Evolutionary conservation across 2,329 filamentous ascomycete genomes (phyloP), one percentile per base, ranked within the genome.

Genomic region (Colletotrichum tanaceti): DNA sequence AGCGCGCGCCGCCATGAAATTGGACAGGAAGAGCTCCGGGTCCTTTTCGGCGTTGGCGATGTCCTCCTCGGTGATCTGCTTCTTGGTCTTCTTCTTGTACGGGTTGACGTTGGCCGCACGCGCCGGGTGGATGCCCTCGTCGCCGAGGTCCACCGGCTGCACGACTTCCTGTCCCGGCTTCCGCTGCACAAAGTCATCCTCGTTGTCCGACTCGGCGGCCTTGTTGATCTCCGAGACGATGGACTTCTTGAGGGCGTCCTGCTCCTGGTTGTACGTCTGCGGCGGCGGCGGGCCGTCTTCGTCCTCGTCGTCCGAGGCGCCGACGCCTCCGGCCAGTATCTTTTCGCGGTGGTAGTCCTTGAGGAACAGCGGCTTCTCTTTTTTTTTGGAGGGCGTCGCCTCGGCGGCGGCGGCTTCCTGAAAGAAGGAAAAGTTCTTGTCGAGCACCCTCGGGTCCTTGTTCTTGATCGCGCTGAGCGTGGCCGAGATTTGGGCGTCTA

Each of bases 261-360:
- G 96, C 81, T 98, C 93, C 79, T 98, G 89, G 11, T 87, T 89
- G 77, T 97, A 98, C 11, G 94, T 97, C 78, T 85, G 87, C 3
- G 89, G 87, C 7, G 77, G 76, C 52, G 75, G 39, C 43, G 44
- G 57, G n/a, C 28, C 57, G 73, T 84, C 83, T 5, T 85, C 83
- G 9, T 87, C 85, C 16, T 90, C 87, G 20, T 88, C 84, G 18
- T 90, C 87, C 1, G 84, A 85, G 3, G 80, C 86, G n/a, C 85
- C 87, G 11, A 83, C 82, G 68, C 89, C 86, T 43, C 93, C 93
- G 46, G 89, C 89, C 67, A 98, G 78, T n/a, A 97, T 84, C 74
- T 95, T 97, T 78, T 96, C 89, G 71, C 94, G 90, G 76, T 99
- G 96, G 79, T 98, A 99, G 79, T 99, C 94, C 73, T 88, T 88